Evolutionary conservation across 495 filamentous ascomycete genomes (phyloP).

Genomic region (Podospora fimiseda): DNA sequence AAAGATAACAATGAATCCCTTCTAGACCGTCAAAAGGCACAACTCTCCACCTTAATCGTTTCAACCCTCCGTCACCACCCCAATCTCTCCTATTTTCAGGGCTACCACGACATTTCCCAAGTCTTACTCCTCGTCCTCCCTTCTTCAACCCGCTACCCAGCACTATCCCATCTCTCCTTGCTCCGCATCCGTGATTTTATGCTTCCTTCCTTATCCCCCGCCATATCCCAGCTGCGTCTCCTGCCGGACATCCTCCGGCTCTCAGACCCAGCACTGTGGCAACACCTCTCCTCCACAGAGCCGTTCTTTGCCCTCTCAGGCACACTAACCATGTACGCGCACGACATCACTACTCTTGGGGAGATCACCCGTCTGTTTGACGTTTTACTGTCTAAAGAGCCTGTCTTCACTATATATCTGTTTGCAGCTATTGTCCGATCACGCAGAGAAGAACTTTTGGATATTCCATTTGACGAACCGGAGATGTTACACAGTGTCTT

Average conservation of each 20-base stretch:
- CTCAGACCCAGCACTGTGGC: slow-evolving; percentile 59
- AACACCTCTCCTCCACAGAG: slow-evolving; percentile 67
- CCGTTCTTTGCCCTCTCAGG: slow-evolving; percentile 90
- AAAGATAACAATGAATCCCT: slow-evolving; percentile 49
- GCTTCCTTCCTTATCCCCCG: slow-evolving; percentile 80
- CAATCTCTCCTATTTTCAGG: slow-evolving; percentile 92
- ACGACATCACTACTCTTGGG: slow-evolving; percentile 85
- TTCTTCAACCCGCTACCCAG: slow-evolving; percentile 37
- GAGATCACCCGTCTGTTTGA: slow-evolving; percentile 89
- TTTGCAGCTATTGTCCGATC: slow-evolving; percentile 83
- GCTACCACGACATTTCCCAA: slow-evolving; percentile 97
- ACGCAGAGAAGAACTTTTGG: slow-evolving; percentile 73
- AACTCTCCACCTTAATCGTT: slow-evolving; percentile 70
- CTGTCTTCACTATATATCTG: slow-evolving; percentile 80
- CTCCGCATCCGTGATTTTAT: slow-evolving; percentile 95
- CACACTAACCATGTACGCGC: slow-evolving; percentile 89
- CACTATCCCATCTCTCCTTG: slow-evolving; percentile 73
- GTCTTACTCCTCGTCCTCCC: slow-evolving; percentile 84
- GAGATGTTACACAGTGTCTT: slow-evolving; percentile 90
- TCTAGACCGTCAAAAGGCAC: slow-evolving; percentile 57
- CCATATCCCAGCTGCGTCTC: slow-evolving; percentile 73
- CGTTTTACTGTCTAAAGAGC: slow-evolving; percentile 76
- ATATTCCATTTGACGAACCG: slow-evolving; percentile 74
- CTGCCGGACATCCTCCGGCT: slow-evolving; percentile 72
- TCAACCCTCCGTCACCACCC: slow-evolving; percentile 73